phyloP scores from a whole-genome alignment of 331 rosid species.

The Quercus lobata region DNA sequence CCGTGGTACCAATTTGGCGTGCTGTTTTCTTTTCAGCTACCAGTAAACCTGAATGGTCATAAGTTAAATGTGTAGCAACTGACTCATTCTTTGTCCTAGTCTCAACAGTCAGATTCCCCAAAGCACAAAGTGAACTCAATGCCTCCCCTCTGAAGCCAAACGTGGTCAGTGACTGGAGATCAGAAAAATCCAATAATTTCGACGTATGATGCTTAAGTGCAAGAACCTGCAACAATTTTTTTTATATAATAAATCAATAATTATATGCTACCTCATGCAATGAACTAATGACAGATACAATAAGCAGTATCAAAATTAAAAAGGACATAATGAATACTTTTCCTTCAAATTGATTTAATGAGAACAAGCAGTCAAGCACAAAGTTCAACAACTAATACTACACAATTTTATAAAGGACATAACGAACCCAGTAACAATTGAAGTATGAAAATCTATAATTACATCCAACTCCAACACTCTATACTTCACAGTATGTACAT shows the following conservation, averaged over 20 bases:
- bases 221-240: conserved; percentile 48
- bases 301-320: neutral
- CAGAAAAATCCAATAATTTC: conserved; percentile 66
- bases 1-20: conserved; percentile 87
- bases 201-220: conserved; percentile 87
- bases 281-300: neutral
- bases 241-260: neutral
- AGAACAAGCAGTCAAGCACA: neutral
- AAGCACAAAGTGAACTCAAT: conserved; percentile 73
- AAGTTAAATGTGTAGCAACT: conserved; percentile 71
- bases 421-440: neutral
- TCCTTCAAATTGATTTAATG: neutral
- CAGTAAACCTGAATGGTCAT: conserved; percentile 66
- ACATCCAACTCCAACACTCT: too few relatives aligned
- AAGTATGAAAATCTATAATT: neutral
- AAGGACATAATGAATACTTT: neutral
- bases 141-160: conserved; percentile 99
- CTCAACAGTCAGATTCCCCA: conserved; percentile 74
- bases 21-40: conserved; percentile 78
- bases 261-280: neutral
- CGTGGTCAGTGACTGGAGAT: conserved; percentile 82
- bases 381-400: neutral
- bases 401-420: neutral
- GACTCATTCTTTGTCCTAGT: conserved; percentile 71
- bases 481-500: too few relatives aligned